These are phyloP conservation scores for Saccharomyces kudriavzevii DNA, from an alignment of 805 yeast genomes.

Conservation along the genomic window DNA sequence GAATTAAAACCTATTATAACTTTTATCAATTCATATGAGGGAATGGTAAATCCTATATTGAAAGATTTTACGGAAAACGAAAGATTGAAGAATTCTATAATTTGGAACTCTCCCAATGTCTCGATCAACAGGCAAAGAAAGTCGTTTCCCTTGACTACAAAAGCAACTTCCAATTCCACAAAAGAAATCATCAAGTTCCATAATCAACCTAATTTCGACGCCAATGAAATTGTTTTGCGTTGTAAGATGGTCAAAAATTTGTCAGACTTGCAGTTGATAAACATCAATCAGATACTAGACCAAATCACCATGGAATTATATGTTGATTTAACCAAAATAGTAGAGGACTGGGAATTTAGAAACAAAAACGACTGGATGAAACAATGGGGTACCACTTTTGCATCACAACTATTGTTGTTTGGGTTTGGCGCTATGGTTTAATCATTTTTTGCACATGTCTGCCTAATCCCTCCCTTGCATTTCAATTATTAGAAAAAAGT, in stretches of 20 bases:
- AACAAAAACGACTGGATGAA: conserved; percentile 39
- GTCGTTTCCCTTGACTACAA: conserved; percentile 25
- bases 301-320: conserved; percentile 47
- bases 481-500: background rate
- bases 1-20: conserved; percentile 55
- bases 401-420: conserved; percentile 48
- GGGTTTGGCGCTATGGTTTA: conserved; percentile 55
- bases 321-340: conserved; percentile 47
- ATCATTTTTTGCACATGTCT: background rate
- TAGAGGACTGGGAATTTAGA: conserved; percentile 43
- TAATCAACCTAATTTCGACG: conserved; percentile 19
- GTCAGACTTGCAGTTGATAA: conserved; percentile 34
- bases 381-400: conserved; percentile 52
- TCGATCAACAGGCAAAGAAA: conserved; percentile 21
- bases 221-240: conserved; percentile 26
- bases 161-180: conserved; percentile 15
- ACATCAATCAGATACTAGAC: conserved; percentile 42
- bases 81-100: conserved; percentile 6
- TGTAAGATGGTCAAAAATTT: conserved; percentile 41
- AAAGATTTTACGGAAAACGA: conserved; percentile 11
- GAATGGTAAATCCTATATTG: conserved; percentile 19
- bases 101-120: conserved; percentile 23
- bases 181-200: conserved; percentile 31
- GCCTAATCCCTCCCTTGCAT: background rate
- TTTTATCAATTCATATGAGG: conserved; percentile 41